Evolutionary conservation across 208 protist genomes (phyloP).

Genomic region (Crithidia thermophila): DNA sequence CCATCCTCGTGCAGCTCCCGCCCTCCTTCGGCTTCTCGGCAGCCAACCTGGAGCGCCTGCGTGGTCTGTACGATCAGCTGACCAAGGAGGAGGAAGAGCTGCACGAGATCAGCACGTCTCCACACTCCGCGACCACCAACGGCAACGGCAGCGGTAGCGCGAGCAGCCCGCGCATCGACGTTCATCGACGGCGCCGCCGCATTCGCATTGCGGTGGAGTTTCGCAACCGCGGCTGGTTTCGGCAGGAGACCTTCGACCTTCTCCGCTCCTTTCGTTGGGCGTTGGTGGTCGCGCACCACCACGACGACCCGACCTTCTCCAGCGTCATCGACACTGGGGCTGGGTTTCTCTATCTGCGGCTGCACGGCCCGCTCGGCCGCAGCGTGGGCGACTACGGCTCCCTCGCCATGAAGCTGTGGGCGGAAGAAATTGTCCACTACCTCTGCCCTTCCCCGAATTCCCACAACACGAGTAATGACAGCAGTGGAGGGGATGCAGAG

Average conservation of each 20-base stretch:
- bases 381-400: conserved; percentile 76
- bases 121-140: background rate
- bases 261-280: conserved; percentile 61
- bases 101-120: conserved; percentile 3
- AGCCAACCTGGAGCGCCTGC: conserved; percentile 49
- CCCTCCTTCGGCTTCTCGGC: conserved; percentile 54
- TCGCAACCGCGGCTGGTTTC: conserved; percentile 61
- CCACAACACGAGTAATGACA: background rate
- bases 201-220: conserved; percentile 81
- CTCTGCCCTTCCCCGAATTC: no score
- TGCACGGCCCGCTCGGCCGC: conserved; percentile 59
- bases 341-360: conserved; percentile 70
- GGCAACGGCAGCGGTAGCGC: background rate
- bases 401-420: conserved; percentile 53
- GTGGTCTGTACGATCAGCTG: conserved; percentile 35
- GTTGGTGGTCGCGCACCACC: conserved; percentile 68
- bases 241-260: conserved; percentile 50
- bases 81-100: conserved; percentile 30
- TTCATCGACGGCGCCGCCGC: conserved; percentile 2
- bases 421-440: conserved; percentile 58
- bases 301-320: conserved; percentile 51
- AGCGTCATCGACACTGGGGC: conserved; percentile 61
- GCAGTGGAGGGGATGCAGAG: background rate
- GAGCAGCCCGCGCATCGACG: background rate
- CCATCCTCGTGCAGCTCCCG: conserved; percentile 73